Evolutionary conservation across 768 basidiomycete genomes (phyloP).

Genomic region (Phlebiopsis gigantea): DNA sequence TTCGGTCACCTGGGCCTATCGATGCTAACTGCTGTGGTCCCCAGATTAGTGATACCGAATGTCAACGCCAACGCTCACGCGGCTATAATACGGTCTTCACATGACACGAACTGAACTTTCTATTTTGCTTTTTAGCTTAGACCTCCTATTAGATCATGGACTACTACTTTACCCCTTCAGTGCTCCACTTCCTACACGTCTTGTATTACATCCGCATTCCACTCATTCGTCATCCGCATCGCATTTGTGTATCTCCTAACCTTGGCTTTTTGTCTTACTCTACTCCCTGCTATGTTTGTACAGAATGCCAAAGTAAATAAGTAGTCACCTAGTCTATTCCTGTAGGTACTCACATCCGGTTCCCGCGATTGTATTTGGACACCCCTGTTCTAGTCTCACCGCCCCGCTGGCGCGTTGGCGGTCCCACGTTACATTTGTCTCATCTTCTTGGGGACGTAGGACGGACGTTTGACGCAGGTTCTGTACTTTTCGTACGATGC

Average conservation of each 20-base stretch:
- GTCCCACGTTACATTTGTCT: neutral
- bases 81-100: neutral
- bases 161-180: neutral
- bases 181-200: neutral
- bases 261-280: neutral
- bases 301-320: neutral
- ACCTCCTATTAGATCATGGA: neutral
- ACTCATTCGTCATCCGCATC: too few relatives aligned
- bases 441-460: neutral
- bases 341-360: too few relatives aligned
- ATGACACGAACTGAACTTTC: neutral
- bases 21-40: neutral
- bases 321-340: neutral
- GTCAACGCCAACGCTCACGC: neutral
- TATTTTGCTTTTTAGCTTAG: neutral
- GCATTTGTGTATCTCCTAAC: constrained; percentile 1
- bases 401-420: neutral
- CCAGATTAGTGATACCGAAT: constrained; percentile 7
- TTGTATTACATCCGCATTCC: neutral
- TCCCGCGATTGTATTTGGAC: neutral
- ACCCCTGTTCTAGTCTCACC: too few relatives aligned
- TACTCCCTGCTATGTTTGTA: neutral
- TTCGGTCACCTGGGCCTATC: neutral
- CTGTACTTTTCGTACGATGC: neutral
- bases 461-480: neutral